These are phyloP conservation scores for Starmerella tilneyi DNA, from an alignment of 805 yeast genomes.

Conservation along the genomic window DNA sequence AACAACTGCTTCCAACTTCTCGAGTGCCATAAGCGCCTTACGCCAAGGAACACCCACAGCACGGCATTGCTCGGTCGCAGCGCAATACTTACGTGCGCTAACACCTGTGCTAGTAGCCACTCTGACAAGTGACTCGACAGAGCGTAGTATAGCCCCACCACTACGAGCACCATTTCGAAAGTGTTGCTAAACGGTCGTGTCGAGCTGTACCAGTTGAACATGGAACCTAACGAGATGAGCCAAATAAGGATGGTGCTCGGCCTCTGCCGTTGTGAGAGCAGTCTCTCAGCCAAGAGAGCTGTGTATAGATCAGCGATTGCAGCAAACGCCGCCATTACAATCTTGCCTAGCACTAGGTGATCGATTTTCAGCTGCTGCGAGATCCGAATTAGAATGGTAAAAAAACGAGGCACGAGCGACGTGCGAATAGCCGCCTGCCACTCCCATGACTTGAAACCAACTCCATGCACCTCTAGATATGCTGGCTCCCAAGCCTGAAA, in stretches of 20 bases:
- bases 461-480: slow-evolving; percentile 58
- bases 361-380: slow-evolving; percentile 32
- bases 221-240: slow-evolving; percentile 46
- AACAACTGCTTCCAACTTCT: slow-evolving; percentile 18
- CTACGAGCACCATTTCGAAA: slow-evolving; percentile 62
- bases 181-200: slow-evolving; percentile 82
- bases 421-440: slow-evolving; percentile 72
- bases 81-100: slow-evolving; percentile 56
- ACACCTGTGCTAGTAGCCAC: slow-evolving; percentile 32
- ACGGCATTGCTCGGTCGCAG: slow-evolving; percentile 77
- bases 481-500: slow-evolving; percentile 94
- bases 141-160: slow-evolving; percentile 60
- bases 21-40: background rate
- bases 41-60: slow-evolving; percentile 62
- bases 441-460: slow-evolving; percentile 89
- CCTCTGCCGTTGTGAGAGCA: slow-evolving; percentile 4
- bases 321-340: slow-evolving; percentile 59
- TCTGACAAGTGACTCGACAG: slow-evolving; percentile 38
- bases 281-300: slow-evolving; percentile 38
- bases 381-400: slow-evolving; percentile 39
- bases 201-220: slow-evolving; percentile 71
- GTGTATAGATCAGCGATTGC: slow-evolving; percentile 59
- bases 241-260: slow-evolving; percentile 25
- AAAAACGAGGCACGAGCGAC: slow-evolving; percentile 67
- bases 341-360: slow-evolving; percentile 43